Base-by-base conservation (phyloP, 73 alveolate genomes). In the Symbiodinium natans region DNA sequence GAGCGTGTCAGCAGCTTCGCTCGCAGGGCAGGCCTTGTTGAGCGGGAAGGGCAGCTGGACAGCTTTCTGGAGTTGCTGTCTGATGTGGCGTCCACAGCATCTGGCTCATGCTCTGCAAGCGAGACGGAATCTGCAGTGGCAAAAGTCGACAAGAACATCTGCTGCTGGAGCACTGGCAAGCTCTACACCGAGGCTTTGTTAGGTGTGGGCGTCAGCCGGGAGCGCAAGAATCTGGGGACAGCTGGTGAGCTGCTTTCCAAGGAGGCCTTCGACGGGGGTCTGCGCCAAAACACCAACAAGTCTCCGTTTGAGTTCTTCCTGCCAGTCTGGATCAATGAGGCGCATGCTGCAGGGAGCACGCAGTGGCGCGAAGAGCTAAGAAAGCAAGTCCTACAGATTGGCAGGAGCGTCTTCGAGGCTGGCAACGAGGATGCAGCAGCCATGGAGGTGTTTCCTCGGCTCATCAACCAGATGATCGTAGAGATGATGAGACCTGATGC, bases 251-350 rank as follows among this genome's bases (percentile, higher is more conserved):
- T 92, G 33, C 40, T 92, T 29, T 92, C 98, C 6, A 68, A 71
- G 63, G 98, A 73, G 77, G 98, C 98, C n/a, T 92, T 41, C 39
- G 98, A 71, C 33, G 98, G 98, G 1, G 98, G 98, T 41, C 52
- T 92, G 54, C 88, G 98, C 11, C 87, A 92, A 82, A 42, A 42
- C 98, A 68, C 98, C 33, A 86, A 92, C 98, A 92, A 92, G 98
- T 48, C 87, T 0, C 23, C 90, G 82, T 92, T 92, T 40, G 89
- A 92, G 89, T 68, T 42, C 90, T 92, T 92, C 89, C 31, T 92
- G 89, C 98, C 98, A 10, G 98, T 73, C 36, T 92, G 98, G 98
- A 92, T 92, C 98, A 92, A 92, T 89, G n/a, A 74, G 75, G 80
- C 75, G 27, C 98, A 92, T 41, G 98, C 98, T 21, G 98, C 87